Evolutionary conservation across 1,284 basidiomycete species (phyloP).

Genomic region (Leccinum fallax): DNA sequence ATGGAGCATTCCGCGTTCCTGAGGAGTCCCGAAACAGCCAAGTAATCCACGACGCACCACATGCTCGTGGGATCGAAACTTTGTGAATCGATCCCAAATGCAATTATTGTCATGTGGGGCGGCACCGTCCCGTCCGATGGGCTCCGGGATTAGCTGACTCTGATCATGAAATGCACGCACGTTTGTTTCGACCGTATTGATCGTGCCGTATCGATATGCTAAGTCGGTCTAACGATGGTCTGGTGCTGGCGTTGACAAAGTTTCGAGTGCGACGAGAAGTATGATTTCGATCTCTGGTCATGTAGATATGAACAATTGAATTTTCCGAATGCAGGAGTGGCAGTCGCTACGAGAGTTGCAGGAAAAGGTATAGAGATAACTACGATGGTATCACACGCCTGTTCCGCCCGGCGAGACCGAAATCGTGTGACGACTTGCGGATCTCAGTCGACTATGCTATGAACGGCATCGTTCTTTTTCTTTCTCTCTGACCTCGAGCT

Average conservation of each 20-base stretch:
- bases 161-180: not conserved
- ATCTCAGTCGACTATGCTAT: conserved; percentile 2
- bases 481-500: conserved; percentile 6
- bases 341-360: not conserved
- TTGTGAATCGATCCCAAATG: not conserved
- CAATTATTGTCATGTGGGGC: not conserved
- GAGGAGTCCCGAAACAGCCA: not conserved
- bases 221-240: not conserved
- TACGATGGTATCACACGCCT: not conserved
- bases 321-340: not conserved
- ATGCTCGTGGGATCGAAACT: not conserved
- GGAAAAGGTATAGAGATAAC: not conserved
- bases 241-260: not conserved
- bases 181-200: not conserved
- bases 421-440: conserved; percentile 18
- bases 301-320: not conserved
- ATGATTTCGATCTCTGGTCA: not conserved
- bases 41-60: not conserved
- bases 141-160: not conserved
- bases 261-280: not conserved
- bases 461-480: conserved; percentile 5
- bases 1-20: not conserved
- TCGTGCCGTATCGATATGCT: not conserved
- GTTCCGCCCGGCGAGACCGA: conserved; percentile 1
- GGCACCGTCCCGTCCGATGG: not conserved